These are phyloP conservation scores for Mediolabrus comicus DNA, from an alignment of 108 stramenopile species.

Conservation along the genomic window DNA sequence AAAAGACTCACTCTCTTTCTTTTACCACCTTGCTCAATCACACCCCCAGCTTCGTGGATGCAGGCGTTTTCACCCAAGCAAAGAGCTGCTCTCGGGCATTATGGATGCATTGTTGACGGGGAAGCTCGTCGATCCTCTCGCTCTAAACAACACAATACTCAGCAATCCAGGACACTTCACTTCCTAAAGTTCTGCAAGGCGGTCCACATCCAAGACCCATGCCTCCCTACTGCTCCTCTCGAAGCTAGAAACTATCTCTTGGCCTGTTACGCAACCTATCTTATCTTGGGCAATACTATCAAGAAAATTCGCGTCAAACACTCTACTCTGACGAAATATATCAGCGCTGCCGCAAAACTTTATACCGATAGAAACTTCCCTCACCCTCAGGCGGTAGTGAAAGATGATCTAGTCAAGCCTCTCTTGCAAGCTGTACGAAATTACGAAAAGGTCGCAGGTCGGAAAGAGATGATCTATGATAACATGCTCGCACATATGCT, in stretches of 20 bases:
- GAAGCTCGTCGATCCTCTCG: slow-evolving; percentile 3
- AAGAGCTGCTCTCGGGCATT: slow-evolving; percentile 3
- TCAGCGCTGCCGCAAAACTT: background rate
- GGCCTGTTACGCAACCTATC: slow-evolving; percentile 5
- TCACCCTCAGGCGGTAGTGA: background rate
- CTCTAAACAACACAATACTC: background rate
- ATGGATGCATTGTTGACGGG: slow-evolving; percentile 4
- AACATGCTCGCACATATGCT: background rate
- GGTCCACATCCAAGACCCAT: background rate
- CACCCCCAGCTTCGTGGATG: background rate
- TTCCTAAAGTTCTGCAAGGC: slow-evolving; percentile 1
- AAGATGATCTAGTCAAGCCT: background rate
- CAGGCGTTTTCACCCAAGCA: slow-evolving; percentile 8
- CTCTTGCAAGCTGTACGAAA: background rate
- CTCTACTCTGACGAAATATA: background rate
- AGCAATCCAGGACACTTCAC: slow-evolving; percentile 1
- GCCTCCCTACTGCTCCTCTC: background rate
- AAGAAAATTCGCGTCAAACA: background rate
- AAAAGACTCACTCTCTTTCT: background rate
- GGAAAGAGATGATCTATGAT: slow-evolving; percentile 11
- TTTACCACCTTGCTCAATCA: background rate
- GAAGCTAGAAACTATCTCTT: slow-evolving; percentile 7
- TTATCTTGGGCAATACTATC: slow-evolving; percentile 2
- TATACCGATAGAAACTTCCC: background rate
- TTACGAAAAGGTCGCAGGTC: background rate